Evolutionary conservation across 345 rosid genomes (phyloP).

Genomic region (Iberis pinnata): DNA sequence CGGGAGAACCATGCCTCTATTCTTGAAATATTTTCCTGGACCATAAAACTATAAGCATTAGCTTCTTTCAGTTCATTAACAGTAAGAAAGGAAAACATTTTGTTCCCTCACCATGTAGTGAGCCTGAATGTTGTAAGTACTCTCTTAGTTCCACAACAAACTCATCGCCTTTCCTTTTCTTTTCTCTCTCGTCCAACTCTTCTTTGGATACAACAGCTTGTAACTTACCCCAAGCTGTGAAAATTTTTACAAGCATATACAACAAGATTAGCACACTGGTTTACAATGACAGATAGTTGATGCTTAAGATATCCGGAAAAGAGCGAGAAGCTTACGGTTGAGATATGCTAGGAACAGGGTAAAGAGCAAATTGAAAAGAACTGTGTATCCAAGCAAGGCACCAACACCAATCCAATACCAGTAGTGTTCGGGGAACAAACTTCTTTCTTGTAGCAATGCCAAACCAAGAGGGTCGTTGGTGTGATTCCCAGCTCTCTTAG

Average conservation of each 20-base stretch:
- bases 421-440: slow-evolving; percentile 73
- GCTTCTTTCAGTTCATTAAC: slow-evolving; percentile 7
- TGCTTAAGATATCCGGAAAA: slow-evolving; percentile 1
- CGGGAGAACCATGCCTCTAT: slow-evolving; percentile 98
- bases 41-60: slow-evolving; percentile 6
- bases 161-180: slow-evolving; percentile 68
- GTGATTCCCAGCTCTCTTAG: slow-evolving; percentile 51
- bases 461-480: slow-evolving; percentile 49
- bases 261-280: slow-evolving; percentile 5
- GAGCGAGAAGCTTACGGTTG: slow-evolving; percentile 56
- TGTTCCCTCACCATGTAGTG: slow-evolving; percentile 47
- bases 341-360: slow-evolving; percentile 69
- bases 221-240: slow-evolving; percentile 64
- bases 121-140: slow-evolving; percentile 72
- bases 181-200: slow-evolving; percentile 82
- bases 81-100: slow-evolving; percentile 9
- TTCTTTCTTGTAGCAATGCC: slow-evolving; percentile 56
- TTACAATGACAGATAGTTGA: slow-evolving; percentile 7
- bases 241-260: slow-evolving; percentile 17
- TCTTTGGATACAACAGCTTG: slow-evolving; percentile 84
- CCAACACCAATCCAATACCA: slow-evolving; percentile 99
- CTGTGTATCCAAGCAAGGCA: slow-evolving; percentile 82
- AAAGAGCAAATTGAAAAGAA: slow-evolving; percentile 67
- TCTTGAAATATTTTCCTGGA: slow-evolving; percentile 81
- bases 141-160: slow-evolving; percentile 71